Evolutionary conservation across 768 basidiomycete genomes (phyloP), one percentile per base, ranked within the genome.

Genomic region (Psilocybe subaeruginosa): DNA sequence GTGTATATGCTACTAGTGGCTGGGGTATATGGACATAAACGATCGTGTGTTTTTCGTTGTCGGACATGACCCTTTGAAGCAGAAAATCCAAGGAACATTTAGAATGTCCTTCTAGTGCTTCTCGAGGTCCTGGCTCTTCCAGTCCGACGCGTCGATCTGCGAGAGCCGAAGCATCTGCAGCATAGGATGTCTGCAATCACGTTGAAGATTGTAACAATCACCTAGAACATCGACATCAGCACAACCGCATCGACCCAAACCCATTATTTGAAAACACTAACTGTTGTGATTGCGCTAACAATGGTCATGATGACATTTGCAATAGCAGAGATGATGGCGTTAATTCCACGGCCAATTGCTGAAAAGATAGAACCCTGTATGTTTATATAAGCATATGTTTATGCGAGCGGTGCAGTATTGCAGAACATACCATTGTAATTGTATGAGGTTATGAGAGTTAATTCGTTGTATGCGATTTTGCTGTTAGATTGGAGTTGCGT

Each of bases 131-230:
- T 39, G 37, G 30, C 46, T 30, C 54, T 6, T 31, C 66, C 53
- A 39, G 59, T 47, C 14, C 69, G 63, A 47, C 73, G 62, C 39
- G 64, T 62, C 23, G 67, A 54, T 59, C 76, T 72, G 30, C 80
- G 70, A 6, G 75, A 73, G 19, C 80, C 78, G 64, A 69, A 79
- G 69, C 82, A 85, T 64, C 78, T 71, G 68, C 83, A 85, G 68
- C 82, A 84, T 1, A 84, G 73, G 46, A 83, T 82, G 62, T 83
- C 89, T 52, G 74, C 61, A 59, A 90, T 85, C 41, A 87, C 68
- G 66, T 89, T 79, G 66, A 88, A 84, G 59, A 89, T 89, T 0
- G 86, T 83, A 8, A 88, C 84, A 49, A 89, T 78, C 43, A 90
- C 75, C 89, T 90, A 23, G 30, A 35, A 11, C 6, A 11, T 31